Evolutionary conservation across 768 basidiomycete genomes (phyloP).

Genomic region (Pisolithus tinctorius): DNA sequence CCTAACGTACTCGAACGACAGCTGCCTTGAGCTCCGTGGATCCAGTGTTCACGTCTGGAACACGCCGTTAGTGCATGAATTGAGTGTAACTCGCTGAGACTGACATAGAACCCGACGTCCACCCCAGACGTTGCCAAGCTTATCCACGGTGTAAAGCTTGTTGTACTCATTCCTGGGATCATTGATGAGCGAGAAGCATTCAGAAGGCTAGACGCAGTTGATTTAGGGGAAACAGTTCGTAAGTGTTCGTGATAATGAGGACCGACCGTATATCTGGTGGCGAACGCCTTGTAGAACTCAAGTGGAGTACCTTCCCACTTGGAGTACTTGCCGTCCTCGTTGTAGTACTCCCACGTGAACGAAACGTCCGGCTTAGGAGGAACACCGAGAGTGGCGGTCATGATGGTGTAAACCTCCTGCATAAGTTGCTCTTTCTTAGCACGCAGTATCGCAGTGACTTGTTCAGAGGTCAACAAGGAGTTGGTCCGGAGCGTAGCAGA

Average conservation of each 20-base stretch:
- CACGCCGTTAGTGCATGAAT: background rate
- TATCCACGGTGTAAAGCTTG: constrained; percentile 85
- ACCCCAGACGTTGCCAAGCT: constrained; percentile 90
- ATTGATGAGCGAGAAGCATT: constrained; percentile 90
- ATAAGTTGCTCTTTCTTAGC: constrained; percentile 82
- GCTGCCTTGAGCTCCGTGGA: constrained; percentile 74
- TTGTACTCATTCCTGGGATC: constrained; percentile 85
- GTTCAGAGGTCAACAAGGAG: constrained; percentile 37
- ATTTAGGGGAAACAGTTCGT: background rate
- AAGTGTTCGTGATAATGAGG: background rate
- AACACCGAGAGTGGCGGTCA: constrained; percentile 81
- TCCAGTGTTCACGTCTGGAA: constrained; percentile 81
- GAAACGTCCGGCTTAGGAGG: constrained; percentile 66
- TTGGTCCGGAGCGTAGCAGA: constrained; percentile 46
- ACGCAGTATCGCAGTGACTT: constrained; percentile 50
- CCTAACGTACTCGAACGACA: constrained; percentile 54
- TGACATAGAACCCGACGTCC: constrained; percentile 78
- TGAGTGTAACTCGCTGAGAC: constrained; percentile 13
- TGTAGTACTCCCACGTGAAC: constrained; percentile 88
- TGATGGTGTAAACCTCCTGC: constrained; percentile 75
- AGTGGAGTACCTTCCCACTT: constrained; percentile 76
- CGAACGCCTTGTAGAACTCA: constrained; percentile 71
- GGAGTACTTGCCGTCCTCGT: constrained; percentile 65
- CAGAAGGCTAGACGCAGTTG: constrained; percentile 40
- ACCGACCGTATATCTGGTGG: constrained; percentile 48